phyloP scores from a whole-genome alignment of 106 monocot genomes.

The Allium fistulosum region DNA sequence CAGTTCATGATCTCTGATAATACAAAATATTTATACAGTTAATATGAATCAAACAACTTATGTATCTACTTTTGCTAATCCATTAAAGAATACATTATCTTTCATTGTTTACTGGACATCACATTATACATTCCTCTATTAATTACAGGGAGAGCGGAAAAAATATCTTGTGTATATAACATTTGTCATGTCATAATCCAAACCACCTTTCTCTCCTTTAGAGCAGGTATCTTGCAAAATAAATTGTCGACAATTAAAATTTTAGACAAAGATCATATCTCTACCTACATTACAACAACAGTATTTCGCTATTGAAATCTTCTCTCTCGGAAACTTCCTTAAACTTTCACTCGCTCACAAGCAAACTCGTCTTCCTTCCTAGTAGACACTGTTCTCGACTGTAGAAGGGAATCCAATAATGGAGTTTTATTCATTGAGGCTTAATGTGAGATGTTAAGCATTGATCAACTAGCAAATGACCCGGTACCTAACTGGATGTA shows the following conservation, averaged over 20 bases:
- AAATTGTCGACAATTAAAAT: neutral
- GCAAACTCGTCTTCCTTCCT: conserved; percentile 26
- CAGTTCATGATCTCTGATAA: no score
- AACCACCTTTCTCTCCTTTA: no score
- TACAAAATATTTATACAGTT: no score
- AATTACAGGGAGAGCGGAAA: no score
- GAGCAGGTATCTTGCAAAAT: no score
- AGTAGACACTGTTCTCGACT: conserved; percentile 16
- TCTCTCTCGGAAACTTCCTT: conserved; percentile 25
- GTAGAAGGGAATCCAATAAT: conserved; percentile 1
- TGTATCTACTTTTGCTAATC: no score
- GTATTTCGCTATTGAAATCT: conserved; percentile 10
- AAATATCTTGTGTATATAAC: no score
- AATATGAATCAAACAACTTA: no score
- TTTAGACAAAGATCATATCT: conserved; percentile 5
- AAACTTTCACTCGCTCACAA: conserved; percentile 24
- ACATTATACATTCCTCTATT: no score
- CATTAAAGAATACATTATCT: no score
- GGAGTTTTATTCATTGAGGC: neutral
- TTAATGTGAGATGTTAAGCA: neutral
- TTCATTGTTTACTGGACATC: no score
- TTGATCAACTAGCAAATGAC: neutral
- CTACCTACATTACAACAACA: neutral
- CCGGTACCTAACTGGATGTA: neutral
- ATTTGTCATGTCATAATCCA: no score